These are phyloP conservation scores for Ophiostoma piceae DNA, from an alignment of 2,329 filamentous ascomycete species.

Conservation along the genomic window DNA sequence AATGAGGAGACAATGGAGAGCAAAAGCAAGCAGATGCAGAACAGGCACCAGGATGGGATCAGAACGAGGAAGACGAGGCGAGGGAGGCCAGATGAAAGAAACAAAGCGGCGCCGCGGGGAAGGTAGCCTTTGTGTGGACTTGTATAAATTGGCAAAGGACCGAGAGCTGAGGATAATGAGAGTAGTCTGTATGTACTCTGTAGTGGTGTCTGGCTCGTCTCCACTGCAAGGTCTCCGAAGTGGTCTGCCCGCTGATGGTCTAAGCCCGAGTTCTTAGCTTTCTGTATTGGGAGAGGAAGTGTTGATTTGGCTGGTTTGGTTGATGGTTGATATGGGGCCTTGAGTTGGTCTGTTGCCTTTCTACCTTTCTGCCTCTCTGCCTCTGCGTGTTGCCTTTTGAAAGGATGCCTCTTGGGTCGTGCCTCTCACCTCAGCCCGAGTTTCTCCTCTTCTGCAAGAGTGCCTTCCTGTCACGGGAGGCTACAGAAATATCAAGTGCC, in stretches of 20 bases:
- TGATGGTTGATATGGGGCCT: too few species aligned
- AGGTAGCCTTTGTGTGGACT: background rate
- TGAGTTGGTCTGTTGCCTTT: background rate
- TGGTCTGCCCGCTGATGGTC: slow-evolving; percentile 19
- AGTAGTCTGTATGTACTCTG: background rate
- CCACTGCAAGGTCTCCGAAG: slow-evolving; percentile 18
- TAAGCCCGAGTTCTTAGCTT: slow-evolving; percentile 6
- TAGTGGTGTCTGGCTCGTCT: slow-evolving; percentile 6
- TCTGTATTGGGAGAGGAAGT: background rate
- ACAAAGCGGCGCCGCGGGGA: slow-evolving; percentile 17
- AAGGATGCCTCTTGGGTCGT: background rate
- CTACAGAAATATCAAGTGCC: slow-evolving; percentile 9
- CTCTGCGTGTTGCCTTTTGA: too few species aligned
- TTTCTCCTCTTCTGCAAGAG: background rate
- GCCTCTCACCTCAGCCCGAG: too few species aligned
- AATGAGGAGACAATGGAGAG: background rate
- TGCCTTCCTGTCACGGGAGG: background rate
- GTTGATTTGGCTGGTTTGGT: background rate
- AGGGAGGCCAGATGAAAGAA: slow-evolving; percentile 11
- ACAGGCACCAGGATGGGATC: background rate
- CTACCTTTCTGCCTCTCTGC: background rate
- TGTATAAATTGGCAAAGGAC: background rate
- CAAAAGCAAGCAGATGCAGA: background rate
- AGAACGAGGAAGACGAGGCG: background rate
- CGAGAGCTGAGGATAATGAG: background rate